phyloP scores from a whole-genome alignment of 352 stramenopile species.

The Pythium myriotylum region DNA sequence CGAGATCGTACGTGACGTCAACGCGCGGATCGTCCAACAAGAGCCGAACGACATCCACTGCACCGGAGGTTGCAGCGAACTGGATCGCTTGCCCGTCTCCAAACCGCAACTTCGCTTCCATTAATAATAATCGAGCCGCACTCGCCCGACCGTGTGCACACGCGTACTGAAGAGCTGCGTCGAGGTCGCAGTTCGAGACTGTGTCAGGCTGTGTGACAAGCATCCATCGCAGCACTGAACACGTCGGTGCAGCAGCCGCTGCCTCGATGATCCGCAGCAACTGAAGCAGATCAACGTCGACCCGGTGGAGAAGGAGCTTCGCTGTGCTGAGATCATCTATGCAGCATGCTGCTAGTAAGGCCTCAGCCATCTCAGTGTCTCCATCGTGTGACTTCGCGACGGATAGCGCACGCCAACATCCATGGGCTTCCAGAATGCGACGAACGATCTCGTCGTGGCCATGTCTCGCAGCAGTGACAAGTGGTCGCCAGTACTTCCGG shows the following conservation, averaged over 20 bases:
- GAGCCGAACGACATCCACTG: slow-evolving; percentile 12
- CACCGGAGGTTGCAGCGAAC: slow-evolving; percentile 23
- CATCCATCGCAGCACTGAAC: slow-evolving; percentile 18
- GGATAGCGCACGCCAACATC: background rate
- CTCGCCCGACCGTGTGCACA: slow-evolving; percentile 21
- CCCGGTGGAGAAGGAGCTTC: slow-evolving; percentile 15
- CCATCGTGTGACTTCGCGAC: background rate
- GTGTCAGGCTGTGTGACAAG: background rate
- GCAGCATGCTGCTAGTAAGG: slow-evolving; percentile 29
- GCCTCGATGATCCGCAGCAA: slow-evolving; percentile 21
- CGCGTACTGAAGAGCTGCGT: slow-evolving; percentile 31
- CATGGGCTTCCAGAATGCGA: slow-evolving; percentile 10
- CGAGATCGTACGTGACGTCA: slow-evolving; percentile 8
- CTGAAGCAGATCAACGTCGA: slow-evolving; percentile 17
- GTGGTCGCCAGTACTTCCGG: slow-evolving; percentile 21
- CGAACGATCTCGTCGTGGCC: slow-evolving; percentile 21
- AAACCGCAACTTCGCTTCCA: background rate
- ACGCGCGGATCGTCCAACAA: slow-evolving; percentile 21
- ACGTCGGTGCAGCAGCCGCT: slow-evolving; percentile 3
- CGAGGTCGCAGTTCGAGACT: slow-evolving; percentile 10
- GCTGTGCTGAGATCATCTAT: slow-evolving; percentile 9
- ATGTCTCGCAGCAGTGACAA: slow-evolving; percentile 22
- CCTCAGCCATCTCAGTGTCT: slow-evolving; percentile 16
- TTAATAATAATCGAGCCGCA: slow-evolving; percentile 13
- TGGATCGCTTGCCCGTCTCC: slow-evolving; percentile 18